These are phyloP conservation scores for Knufia fluminis DNA, from an alignment of 2,329 filamentous ascomycete species.

Conservation along the genomic window DNA sequence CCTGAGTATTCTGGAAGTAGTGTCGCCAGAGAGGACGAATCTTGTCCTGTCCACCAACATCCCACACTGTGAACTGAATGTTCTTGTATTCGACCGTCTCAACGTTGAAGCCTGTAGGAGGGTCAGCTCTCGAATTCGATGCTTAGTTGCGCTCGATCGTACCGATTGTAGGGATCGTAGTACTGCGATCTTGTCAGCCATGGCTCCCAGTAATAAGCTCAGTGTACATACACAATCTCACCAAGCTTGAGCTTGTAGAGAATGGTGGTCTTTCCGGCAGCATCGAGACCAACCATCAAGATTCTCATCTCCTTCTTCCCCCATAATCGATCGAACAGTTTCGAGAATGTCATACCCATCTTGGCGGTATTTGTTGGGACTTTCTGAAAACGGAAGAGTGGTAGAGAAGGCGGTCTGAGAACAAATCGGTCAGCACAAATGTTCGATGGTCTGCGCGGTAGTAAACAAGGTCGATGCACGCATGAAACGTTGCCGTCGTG, in stretches of 20 bases:
- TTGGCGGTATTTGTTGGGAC: slow-evolving; percentile 38
- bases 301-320: slow-evolving; percentile 99
- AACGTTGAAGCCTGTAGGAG: slow-evolving; percentile 32
- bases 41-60: slow-evolving; percentile 98
- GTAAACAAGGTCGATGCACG: not conserved
- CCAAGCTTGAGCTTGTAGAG: slow-evolving; percentile 99
- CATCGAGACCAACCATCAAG: slow-evolving; percentile 98
- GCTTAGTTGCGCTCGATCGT: not conserved
- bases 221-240: slow-evolving; percentile 27
- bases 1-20: slow-evolving; percentile 93
- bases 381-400: slow-evolving; percentile 18
- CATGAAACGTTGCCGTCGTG: not conserved
- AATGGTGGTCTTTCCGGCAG: slow-evolving; percentile 99
- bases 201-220: not conserved
- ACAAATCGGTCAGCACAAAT: slow-evolving; percentile 3
- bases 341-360: slow-evolving; percentile 98
- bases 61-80: slow-evolving; percentile 99
- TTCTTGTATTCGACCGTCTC: slow-evolving; percentile 99
- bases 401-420: slow-evolving; percentile 33
- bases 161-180: slow-evolving; percentile 10
- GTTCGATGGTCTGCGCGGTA: not conserved
- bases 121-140: not conserved
- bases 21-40: slow-evolving; percentile 95
- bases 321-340: slow-evolving; percentile 92
- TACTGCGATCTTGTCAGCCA: slow-evolving; percentile 1